Evolutionary conservation across 2,329 filamentous ascomycete genomes (phyloP), one percentile per base, ranked within the genome.

Genomic region (Stagonosporopsis rhizophila): DNA sequence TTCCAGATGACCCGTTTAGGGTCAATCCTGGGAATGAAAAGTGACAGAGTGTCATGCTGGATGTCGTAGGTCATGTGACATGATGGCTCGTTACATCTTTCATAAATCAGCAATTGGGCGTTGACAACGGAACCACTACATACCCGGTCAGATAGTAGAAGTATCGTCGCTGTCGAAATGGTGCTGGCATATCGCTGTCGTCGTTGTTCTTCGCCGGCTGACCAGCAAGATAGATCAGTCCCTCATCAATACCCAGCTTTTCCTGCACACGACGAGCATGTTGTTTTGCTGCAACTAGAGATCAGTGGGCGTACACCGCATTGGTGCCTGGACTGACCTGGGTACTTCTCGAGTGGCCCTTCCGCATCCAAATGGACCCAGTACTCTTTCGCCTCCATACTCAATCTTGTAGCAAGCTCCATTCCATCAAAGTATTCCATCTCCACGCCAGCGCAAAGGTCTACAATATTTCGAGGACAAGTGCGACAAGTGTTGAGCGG

Each of bases 1-100:
- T 84, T 85, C 82, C 84, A 91, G 44, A 91, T 83, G 11, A 84
- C 79, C 63, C 83, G 80, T 15, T 79, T 80, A 14, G 84, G 85
- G 62, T 89, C 85, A 61, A 87, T 85, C 64, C 85, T 84, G 2
- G 90, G 89, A 44, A 94, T 86, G 83, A 89, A 95, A 25, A 94
- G 83, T 5, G 83, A 85, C 53, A 95, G 82, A 20, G 79, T 77
- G 71, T 93, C 89, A 11, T 77, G 77, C 28, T 75, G 73, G 58
- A 87, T 81, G 67, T 86, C 80, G 69, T 87, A 88, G 2, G 81
- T 84, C 37, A 87, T 65, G 53, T 80, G 76, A 64, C 83, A 86
- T 61, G 84, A 81, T 2, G 83, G 73, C 56, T 84, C 80, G 49
- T 85, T 77, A 20, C 52, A 72, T 38, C 73, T 77, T 68, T 35